These are phyloP conservation scores for Leishmania major DNA, from an alignment of 208 protist genomes.

Conservation along the genomic window DNA sequence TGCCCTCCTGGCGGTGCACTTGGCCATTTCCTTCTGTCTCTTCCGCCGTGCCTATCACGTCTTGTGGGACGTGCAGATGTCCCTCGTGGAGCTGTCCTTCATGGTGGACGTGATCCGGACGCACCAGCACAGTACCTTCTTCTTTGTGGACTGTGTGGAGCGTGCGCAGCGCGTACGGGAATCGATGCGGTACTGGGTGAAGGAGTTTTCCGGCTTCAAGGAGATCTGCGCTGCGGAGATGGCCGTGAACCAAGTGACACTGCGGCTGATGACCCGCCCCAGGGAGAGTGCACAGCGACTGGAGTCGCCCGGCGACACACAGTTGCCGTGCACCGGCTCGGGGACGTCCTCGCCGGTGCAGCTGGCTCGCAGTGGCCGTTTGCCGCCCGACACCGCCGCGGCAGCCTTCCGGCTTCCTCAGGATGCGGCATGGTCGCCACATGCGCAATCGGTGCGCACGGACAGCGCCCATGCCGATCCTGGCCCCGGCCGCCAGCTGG, in stretches of 20 bases:
- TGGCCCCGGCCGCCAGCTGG: background rate
- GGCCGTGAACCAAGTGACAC: conserved; percentile 13
- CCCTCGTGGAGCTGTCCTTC: conserved; percentile 4
- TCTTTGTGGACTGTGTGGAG: conserved; percentile 20
- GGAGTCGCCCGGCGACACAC: background rate
- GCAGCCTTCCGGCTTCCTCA: background rate
- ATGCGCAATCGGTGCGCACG: background rate
- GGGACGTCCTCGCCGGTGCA: background rate
- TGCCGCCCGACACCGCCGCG: background rate
- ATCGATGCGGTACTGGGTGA: conserved; percentile 18
- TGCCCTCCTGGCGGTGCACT: conserved; percentile 4
- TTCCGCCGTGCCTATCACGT: conserved; percentile 10
- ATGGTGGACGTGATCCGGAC: conserved; percentile 10
- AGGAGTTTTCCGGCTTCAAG: conserved; percentile 7
- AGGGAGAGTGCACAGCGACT: background rate
- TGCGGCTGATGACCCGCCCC: background rate
- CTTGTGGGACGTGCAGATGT: background rate
- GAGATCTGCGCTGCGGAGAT: conserved; percentile 15
- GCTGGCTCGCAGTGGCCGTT: background rate
- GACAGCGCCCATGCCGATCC: background rate
- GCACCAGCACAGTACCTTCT: conserved; percentile 7
- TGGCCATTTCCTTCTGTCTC: background rate
- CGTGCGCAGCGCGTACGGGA: conserved; percentile 3
- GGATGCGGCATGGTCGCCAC: background rate
- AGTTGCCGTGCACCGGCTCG: background rate